Conservation (phyloP, 176 grass and related monocot genomes). For the Phoenix dactylifera region DNA sequence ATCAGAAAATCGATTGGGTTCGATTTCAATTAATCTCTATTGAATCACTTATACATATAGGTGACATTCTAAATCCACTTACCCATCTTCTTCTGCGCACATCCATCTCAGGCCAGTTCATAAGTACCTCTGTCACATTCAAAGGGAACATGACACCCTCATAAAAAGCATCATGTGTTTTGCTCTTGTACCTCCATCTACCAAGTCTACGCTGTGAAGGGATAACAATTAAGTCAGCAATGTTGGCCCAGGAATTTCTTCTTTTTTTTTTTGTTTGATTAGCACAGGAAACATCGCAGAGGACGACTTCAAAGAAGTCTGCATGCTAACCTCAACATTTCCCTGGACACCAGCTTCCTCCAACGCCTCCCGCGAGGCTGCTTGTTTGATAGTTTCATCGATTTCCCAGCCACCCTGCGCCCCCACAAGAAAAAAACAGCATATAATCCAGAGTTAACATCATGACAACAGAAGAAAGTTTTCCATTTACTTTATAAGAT, state of each 20-base stretch:
- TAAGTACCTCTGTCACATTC: conserved; percentile 35
- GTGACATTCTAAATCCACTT: neutral
- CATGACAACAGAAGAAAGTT: neutral
- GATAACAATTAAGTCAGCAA: neutral
- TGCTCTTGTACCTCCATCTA: conserved; percentile 47
- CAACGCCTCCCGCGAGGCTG: conserved; percentile 33
- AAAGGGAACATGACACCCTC: conserved; percentile 41
- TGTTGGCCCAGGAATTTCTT: neutral
- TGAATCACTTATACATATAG: neutral
- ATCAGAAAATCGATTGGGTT: neutral
- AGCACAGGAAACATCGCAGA: neutral
- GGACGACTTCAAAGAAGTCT: neutral
- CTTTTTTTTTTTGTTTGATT: neutral
- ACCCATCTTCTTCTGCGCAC: conserved; percentile 38
- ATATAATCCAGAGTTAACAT: neutral
- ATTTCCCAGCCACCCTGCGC: conserved; percentile 42
- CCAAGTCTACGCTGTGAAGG: conserved; percentile 29
- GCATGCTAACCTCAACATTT: conserved; percentile 29
- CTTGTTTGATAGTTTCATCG: conserved; percentile 42
- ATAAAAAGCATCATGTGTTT: conserved; percentile 23
- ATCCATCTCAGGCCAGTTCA: conserved; percentile 44
- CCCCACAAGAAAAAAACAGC: neutral
- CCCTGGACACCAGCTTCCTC: conserved; percentile 49
- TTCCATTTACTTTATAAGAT: too few species aligned
- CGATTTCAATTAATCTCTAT: neutral